Percentiles rank a stretch among this genome's conserved stretches.
These are phyloP conservation scores for Hansfordia pulvinata DNA, from an alignment of 2,329 filamentous ascomycete species.

Conservation along the genomic window DNA sequence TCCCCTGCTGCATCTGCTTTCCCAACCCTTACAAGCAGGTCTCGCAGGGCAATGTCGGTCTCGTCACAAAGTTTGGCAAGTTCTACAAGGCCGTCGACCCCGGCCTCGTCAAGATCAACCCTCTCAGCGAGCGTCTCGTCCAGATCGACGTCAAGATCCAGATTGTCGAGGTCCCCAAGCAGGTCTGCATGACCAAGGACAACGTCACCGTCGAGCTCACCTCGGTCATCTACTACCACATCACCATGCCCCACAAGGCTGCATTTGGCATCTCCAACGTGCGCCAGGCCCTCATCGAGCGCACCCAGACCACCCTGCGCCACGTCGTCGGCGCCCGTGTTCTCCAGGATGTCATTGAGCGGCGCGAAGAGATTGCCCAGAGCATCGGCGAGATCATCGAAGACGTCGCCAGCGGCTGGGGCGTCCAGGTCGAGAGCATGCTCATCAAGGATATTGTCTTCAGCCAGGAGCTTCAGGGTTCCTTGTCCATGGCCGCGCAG, in stretches of 20 bases:
- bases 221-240: conserved; percentile 98
- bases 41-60: conserved; percentile 81
- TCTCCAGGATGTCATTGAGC: conserved; percentile 95
- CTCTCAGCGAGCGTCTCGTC: conserved; percentile 75
- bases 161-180: conserved; percentile 89
- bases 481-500: conserved; percentile 94
- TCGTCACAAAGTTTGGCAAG: conserved; percentile 88
- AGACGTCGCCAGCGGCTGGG: conserved; percentile 86
- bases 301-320: conserved; percentile 92
- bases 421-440: conserved; percentile 94
- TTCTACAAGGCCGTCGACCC: conserved; percentile 96
- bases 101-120: conserved; percentile 94
- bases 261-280: conserved; percentile 95
- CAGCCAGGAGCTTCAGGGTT: conserved; percentile 88
- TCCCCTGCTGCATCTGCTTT: conserved; percentile 84
- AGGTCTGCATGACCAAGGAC: conserved; percentile 99
- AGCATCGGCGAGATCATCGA: conserved; percentile 96
- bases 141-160: conserved; percentile 99
- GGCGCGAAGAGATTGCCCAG: conserved; percentile 90
- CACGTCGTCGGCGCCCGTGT: conserved; percentile 94
- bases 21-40: conserved; percentile 95
- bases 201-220: conserved; percentile 91
- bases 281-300: conserved; percentile 89
- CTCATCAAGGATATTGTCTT: conserved; percentile 99
- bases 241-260: conserved; percentile 87